A percentile compares a stretch with the other conserved stretches of the same genome.
phyloP scores from a whole-genome alignment of 2,329 filamentous ascomycete genomes.

The Xylaria sp. region DNA sequence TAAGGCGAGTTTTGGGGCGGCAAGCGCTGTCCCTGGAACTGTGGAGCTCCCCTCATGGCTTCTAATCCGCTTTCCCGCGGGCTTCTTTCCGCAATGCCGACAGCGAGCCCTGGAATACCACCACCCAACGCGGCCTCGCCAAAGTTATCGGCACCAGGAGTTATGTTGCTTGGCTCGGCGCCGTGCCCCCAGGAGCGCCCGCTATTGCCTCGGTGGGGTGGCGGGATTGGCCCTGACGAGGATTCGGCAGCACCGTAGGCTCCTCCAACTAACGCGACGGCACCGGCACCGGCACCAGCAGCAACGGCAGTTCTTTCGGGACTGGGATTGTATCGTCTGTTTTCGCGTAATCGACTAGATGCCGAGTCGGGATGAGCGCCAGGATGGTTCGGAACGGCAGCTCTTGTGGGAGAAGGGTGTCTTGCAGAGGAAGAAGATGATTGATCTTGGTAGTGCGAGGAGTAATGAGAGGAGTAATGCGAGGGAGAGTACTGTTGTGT shows the following conservation, averaged over 20 bases:
- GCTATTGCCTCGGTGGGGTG: conserved; percentile 29
- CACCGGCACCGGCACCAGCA: conserved; percentile 23
- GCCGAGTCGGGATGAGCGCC: conserved; percentile 43
- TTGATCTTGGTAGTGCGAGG: conserved; percentile 32
- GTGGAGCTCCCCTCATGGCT: conserved; percentile 52
- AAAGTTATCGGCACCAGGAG: conserved; percentile 70
- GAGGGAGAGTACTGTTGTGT: conserved; percentile 10
- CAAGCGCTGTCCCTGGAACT: conserved; percentile 20
- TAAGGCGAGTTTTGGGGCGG: conserved; percentile 23
- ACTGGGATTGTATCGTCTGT: conserved; percentile 39
- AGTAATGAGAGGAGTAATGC: conserved; percentile 21
- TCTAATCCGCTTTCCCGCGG: conserved; percentile 67
- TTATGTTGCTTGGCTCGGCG: conserved; percentile 47
- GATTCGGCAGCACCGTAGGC: conserved; percentile 23
- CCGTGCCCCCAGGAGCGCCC: conserved; percentile 29
- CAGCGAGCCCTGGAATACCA: conserved; percentile 69
- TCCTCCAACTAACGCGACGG: conserved; percentile 27
- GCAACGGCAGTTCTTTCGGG: conserved; percentile 23
- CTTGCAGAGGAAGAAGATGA: conserved; percentile 19
- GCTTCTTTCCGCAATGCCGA: conserved; percentile 66
- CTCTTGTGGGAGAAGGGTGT: conserved; percentile 20
- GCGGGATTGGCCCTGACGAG: conserved; percentile 33
- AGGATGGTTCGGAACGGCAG: conserved; percentile 16
- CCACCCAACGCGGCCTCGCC: conserved; percentile 64
- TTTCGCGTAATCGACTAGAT: conserved; percentile 39